phyloP scores from a whole-genome alignment of 768 basidiomycete species.

The Xanthoconium stramineum region DNA sequence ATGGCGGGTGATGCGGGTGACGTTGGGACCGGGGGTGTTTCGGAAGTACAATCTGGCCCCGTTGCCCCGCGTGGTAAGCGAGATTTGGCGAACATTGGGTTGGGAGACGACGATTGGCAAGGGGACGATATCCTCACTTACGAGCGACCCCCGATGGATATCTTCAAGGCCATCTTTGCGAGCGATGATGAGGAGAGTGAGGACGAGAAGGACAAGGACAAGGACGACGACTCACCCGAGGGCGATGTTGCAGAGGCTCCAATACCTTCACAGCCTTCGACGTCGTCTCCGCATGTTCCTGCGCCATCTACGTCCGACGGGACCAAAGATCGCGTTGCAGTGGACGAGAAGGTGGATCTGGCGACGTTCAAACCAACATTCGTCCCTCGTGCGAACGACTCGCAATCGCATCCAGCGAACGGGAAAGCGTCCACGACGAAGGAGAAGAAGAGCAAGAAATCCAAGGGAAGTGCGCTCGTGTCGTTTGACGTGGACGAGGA shows the following conservation, averaged over 20 bases:
- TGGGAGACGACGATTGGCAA: constrained; percentile 90
- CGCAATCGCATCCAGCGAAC: constrained; percentile 19
- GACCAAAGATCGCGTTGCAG: not conserved
- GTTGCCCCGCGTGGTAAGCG: constrained; percentile 32
- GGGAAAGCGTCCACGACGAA: constrained; percentile 43
- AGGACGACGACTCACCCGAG: constrained; percentile 17
- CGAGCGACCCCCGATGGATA: constrained; percentile 81
- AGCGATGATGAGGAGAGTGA: constrained; percentile 88
- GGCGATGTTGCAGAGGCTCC: constrained; percentile 3
- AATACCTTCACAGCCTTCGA: constrained; percentile 10
- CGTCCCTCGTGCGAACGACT: constrained; percentile 53
- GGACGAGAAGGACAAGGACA: constrained; percentile 53
- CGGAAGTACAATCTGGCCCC: not conserved
- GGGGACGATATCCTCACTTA: constrained; percentile 87
- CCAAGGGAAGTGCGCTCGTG: constrained; percentile 45
- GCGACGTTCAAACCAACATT: constrained; percentile 89
- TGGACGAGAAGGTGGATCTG: constrained; percentile 43
- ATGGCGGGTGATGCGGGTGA: not conserved
- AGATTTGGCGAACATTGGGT: constrained; percentile 76
- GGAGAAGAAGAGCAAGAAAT: constrained; percentile 47
- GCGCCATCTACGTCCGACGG: not conserved
- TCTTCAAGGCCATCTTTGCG: constrained; percentile 98
- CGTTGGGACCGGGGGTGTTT: not conserved
- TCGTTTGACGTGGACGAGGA: constrained; percentile 79
- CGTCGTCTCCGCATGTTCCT: not conserved